phyloP scores from a whole-genome alignment of 805 yeast genomes.

The Starmerella geochares region DNA sequence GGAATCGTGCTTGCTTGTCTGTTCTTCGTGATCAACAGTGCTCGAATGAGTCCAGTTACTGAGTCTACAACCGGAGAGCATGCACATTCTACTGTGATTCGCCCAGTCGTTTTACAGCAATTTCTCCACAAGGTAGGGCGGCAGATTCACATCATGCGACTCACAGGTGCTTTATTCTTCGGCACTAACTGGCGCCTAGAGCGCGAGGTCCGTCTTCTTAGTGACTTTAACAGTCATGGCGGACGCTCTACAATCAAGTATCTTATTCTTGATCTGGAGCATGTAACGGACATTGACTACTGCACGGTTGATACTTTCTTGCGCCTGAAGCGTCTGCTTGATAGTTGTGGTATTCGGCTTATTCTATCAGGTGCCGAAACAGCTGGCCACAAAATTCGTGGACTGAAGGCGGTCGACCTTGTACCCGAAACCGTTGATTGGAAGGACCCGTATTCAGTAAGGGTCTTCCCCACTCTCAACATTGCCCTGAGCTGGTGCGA shows the following conservation, averaged over 20 bases:
- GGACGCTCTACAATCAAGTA: slow-evolving; percentile 59
- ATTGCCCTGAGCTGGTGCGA: slow-evolving; percentile 95
- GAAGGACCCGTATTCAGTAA: slow-evolving; percentile 33
- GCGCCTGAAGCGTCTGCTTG: slow-evolving; percentile 67
- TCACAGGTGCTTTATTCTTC: slow-evolving; percentile 83
- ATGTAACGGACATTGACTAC: slow-evolving; percentile 71
- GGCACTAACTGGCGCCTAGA: slow-evolving; percentile 94
- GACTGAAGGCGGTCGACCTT: slow-evolving; percentile 74
- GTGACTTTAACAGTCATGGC: slow-evolving; percentile 41
- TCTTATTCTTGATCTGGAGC: slow-evolving; percentile 72
- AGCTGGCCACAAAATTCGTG: slow-evolving; percentile 53
- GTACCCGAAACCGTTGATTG: slow-evolving; percentile 42
- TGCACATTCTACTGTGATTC: slow-evolving; percentile 82
- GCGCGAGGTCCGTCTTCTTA: slow-evolving; percentile 45
- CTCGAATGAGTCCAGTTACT: slow-evolving; percentile 67
- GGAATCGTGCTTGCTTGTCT: slow-evolving; percentile 88
- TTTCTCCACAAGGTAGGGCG: slow-evolving; percentile 77
- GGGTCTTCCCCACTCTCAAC: slow-evolving; percentile 68
- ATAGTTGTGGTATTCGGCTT: slow-evolving; percentile 57
- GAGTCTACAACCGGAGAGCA: slow-evolving; percentile 78
- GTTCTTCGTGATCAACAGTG: slow-evolving; percentile 89
- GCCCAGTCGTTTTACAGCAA: slow-evolving; percentile 82
- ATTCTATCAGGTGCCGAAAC: slow-evolving; percentile 69
- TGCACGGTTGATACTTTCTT: slow-evolving; percentile 95
- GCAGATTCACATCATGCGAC: slow-evolving; percentile 76